These are phyloP conservation scores for Litchi chinensis DNA, from an alignment of 345 rosid species.

Conservation along the genomic window DNA sequence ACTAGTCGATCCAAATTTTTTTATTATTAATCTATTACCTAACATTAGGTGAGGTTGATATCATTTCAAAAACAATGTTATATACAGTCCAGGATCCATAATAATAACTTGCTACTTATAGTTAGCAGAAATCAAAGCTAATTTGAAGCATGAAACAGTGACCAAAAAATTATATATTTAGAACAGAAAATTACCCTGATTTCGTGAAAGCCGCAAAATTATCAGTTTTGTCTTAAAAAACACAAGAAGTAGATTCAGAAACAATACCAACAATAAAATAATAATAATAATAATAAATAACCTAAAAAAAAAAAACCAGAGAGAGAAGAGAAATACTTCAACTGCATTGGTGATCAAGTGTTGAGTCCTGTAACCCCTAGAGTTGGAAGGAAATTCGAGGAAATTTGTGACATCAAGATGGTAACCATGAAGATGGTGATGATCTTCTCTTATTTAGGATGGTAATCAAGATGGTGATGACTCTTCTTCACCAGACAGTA, in stretches of 20 bases:
- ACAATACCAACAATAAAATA: background rate
- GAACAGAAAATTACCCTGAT: conserved; percentile 56
- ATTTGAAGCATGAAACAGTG: background rate
- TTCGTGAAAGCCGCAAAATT: conserved; percentile 53
- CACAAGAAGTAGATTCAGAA: conserved; percentile 20
- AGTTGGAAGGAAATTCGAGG: conserved; percentile 35
- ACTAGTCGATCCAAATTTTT: background rate
- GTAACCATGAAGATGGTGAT: too few relatives aligned
- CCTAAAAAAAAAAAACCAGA: background rate
- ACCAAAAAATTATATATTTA: background rate
- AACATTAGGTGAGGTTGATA: background rate
- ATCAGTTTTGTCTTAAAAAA: conserved; percentile 62
- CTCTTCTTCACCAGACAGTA: too few relatives aligned
- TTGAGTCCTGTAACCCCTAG: conserved; percentile 41
- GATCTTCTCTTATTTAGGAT: too few relatives aligned
- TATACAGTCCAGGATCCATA: background rate
- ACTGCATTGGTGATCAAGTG: conserved; percentile 71
- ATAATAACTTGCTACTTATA: too few relatives aligned
- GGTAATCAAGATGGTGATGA: background rate
- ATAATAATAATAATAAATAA: too few relatives aligned
- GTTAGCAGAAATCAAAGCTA: background rate
- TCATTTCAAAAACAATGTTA: background rate
- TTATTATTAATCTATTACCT: background rate
- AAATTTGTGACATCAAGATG: too few relatives aligned
- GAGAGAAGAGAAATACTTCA: conserved; percentile 40